Conservation (phyloP, 2,329 filamentous ascomycete genomes). For the Raffaelea deltoideospora region DNA sequence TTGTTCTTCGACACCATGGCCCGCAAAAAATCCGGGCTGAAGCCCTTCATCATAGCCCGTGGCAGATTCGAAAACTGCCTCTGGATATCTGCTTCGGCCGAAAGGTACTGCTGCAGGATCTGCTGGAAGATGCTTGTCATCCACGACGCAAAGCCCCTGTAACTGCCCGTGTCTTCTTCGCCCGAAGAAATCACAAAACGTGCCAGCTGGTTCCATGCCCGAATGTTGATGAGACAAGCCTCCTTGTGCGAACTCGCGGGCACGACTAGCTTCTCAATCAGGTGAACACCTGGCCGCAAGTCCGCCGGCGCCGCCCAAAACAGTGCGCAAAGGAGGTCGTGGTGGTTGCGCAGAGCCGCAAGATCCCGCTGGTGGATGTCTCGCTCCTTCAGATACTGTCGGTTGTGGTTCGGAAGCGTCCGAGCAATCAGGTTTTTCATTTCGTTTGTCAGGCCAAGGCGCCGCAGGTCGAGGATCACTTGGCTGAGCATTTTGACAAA, state of each 20-base stretch:
- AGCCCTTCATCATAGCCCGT: conserved; percentile 24
- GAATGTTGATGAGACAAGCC: conserved; percentile 47
- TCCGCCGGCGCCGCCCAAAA: conserved; percentile 47
- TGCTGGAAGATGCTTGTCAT: conserved; percentile 41
- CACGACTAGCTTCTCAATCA: conserved; percentile 43
- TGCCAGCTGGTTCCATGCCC: conserved; percentile 47
- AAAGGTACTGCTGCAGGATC: conserved; percentile 41
- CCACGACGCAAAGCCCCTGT: conserved; percentile 38
- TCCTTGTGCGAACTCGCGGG: conserved; percentile 49
- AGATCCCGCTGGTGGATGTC: conserved; percentile 44
- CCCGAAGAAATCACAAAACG: conserved; percentile 38
- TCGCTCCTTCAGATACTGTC: conserved; percentile 49
- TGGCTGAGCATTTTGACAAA: conserved; percentile 50
- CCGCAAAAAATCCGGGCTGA: conserved; percentile 30
- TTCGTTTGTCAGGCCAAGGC: conserved; percentile 35
- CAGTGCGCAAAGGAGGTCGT: conserved; percentile 50
- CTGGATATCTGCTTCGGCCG: conserved; percentile 38
- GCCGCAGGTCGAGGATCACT: conserved; percentile 35
- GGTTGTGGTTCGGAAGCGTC: conserved; percentile 49
- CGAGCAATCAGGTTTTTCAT: conserved; percentile 46
- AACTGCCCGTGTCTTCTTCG: conserved; percentile 21
- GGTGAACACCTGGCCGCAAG: conserved; percentile 33
- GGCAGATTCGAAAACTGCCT: conserved; percentile 37
- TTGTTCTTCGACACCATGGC: conserved; percentile 37
- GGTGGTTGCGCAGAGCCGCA: conserved; percentile 50